Percentiles rank a stretch among this genome's conserved stretches.
Evolutionary conservation across 139 green algal species (phyloP).

Genomic region (Raphidocelis subcapitata): DNA sequence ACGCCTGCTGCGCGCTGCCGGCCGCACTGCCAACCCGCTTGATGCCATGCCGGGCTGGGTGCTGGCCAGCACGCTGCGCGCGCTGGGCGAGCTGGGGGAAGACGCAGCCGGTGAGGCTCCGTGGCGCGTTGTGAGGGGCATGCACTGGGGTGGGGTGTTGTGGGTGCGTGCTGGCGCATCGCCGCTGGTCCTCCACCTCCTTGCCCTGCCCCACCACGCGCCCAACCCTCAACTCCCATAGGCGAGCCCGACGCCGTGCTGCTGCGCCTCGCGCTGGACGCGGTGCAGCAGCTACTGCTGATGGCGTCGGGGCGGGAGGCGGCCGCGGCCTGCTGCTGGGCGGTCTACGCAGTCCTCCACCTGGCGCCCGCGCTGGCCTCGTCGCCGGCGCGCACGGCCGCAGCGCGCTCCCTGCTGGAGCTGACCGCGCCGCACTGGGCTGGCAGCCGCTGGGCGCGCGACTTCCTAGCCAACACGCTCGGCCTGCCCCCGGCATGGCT

Average conservation of each 20-base stretch:
- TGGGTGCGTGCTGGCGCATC: no score
- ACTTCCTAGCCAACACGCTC: slow-evolving; percentile 53
- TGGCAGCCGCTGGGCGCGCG: slow-evolving; percentile 8
- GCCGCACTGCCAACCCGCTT: slow-evolving; percentile 65
- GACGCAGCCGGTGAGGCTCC: background rate
- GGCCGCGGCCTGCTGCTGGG: background rate
- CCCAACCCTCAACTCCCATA: no score
- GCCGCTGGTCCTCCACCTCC: background rate
- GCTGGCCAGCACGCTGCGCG: slow-evolving; percentile 54
- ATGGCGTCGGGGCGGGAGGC: slow-evolving; percentile 17
- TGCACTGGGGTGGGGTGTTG: background rate
- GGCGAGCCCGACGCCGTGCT: background rate
- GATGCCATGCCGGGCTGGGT: slow-evolving; percentile 65
- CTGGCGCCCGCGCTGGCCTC: background rate
- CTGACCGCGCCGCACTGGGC: slow-evolving; percentile 48
- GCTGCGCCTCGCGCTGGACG: slow-evolving; percentile 20
- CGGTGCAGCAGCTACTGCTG: slow-evolving; percentile 63
- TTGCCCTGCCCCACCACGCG: no score
- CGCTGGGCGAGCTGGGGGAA: slow-evolving; percentile 39
- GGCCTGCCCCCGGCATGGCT: slow-evolving; percentile 46
- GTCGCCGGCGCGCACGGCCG: slow-evolving; percentile 6
- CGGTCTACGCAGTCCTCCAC: background rate
- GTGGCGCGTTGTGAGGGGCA: background rate
- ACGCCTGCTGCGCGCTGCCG: slow-evolving; percentile 40
- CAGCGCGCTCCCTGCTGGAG: slow-evolving; percentile 50